Evolutionary conservation across 2,329 filamentous ascomycete species (phyloP).

Genomic region (Fusarium tjaetaba): DNA sequence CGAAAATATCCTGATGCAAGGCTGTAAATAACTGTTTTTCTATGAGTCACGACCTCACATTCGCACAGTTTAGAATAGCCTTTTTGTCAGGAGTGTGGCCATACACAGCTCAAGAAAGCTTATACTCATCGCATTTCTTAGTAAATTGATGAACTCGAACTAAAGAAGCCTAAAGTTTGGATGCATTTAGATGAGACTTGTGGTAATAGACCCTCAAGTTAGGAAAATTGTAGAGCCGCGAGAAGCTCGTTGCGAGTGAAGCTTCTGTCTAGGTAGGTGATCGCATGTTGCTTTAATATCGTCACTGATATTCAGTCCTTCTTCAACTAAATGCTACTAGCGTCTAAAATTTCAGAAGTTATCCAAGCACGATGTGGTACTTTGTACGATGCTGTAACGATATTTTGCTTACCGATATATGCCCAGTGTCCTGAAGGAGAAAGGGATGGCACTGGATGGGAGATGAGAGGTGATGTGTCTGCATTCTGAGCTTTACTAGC

Average conservation of each 20-base stretch:
- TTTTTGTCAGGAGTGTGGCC: background rate
- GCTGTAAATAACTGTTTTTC: accelerated
- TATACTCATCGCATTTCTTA: background rate
- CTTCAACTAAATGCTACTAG: accelerated
- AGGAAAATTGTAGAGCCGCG: too few species aligned
- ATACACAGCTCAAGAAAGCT: background rate
- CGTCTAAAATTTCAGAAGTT: accelerated
- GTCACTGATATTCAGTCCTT: background rate
- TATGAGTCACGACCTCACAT: accelerated
- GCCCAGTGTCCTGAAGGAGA: accelerated
- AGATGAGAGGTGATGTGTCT: accelerated
- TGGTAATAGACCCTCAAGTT: too few species aligned
- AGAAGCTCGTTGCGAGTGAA: background rate
- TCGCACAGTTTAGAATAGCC: background rate
- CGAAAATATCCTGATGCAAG: background rate
- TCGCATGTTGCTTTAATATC: background rate
- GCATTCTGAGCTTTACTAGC: accelerated
- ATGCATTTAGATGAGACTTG: too few species aligned
- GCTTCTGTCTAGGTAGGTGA: accelerated
- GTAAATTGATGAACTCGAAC: accelerated
- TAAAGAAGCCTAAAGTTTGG: background rate
- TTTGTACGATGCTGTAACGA: accelerated
- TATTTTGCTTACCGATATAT: background rate
- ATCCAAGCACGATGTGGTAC: accelerated
- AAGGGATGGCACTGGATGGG: accelerated